Conservation (phyloP, 2,329 filamentous ascomycete genomes). For the Xylaria sp. region DNA sequence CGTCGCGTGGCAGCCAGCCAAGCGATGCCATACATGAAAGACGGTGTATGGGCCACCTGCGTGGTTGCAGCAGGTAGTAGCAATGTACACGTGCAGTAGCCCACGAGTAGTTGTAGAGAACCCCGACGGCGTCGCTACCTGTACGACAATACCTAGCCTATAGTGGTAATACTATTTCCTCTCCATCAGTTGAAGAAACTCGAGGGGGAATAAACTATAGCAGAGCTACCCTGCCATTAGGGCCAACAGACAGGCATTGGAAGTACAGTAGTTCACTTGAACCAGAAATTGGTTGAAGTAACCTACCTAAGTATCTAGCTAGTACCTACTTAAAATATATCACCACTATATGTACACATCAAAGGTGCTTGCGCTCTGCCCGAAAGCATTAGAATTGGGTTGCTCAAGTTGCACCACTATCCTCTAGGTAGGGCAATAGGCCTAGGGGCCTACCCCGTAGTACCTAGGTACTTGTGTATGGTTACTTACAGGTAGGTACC, state of each 20-base stretch:
- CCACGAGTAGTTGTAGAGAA: neutral
- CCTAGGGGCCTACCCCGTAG: too few species aligned
- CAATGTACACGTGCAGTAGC: neutral
- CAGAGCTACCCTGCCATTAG: neutral
- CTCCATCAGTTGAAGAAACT: neutral
- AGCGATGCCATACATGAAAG: conserved; percentile 27
- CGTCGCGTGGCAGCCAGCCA: conserved; percentile 31
- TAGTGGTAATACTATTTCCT: neutral
- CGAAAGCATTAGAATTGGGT: too few species aligned
- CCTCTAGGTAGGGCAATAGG: too few species aligned
- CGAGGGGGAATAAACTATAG: neutral
- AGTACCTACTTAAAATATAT: too few species aligned
- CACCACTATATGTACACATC: too few species aligned
- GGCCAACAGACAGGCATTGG: neutral
- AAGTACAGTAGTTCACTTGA: too few species aligned
- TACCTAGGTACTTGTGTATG: too few species aligned
- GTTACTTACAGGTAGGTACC: neutral
- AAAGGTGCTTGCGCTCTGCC: too few species aligned
- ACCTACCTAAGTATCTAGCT: neutral
- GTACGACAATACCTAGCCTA: neutral
- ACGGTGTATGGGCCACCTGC: conserved; percentile 18
- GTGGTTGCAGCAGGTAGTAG: too few species aligned
- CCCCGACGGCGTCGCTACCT: neutral
- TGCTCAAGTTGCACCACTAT: too few species aligned
- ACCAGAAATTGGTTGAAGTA: conserved; percentile 18